Percentiles rank a stretch among this genome's conserved stretches.
phyloP scores from a whole-genome alignment of 768 basidiomycete species.

The Lactarius indigo region DNA sequence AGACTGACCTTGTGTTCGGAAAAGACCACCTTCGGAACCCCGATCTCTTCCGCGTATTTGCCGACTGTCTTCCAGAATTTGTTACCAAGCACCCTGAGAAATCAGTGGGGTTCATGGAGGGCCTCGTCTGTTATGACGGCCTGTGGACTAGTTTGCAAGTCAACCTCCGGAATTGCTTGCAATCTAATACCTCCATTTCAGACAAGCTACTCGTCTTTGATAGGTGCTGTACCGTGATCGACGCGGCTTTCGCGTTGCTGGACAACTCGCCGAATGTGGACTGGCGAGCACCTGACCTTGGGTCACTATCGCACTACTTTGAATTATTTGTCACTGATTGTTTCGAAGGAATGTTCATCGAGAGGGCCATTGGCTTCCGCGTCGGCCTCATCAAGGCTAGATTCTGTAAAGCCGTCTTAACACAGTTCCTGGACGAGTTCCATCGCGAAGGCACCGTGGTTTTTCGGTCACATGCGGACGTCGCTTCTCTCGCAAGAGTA shows the following conservation, averaged over 20 bases:
- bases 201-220: constrained; percentile 2
- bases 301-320: not conserved
- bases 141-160: constrained; percentile 7
- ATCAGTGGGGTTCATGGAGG: not conserved
- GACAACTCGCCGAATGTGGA: not conserved
- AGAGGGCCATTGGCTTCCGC: not conserved
- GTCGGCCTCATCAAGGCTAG: not conserved
- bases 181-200: not conserved
- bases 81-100: not conserved
- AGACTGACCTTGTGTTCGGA: not conserved
- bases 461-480: constrained; percentile 8
- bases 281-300: constrained; percentile 15
- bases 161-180: not conserved
- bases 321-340: not conserved
- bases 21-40: constrained; percentile 9
- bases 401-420: not conserved
- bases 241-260: not conserved
- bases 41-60: constrained; percentile 3
- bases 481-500: constrained; percentile 7
- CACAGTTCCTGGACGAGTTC: not conserved
- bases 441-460: not conserved
- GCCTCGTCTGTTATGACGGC: not conserved
- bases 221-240: constrained; percentile 4
- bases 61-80: constrained; percentile 1
- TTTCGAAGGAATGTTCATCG: constrained; percentile 6